These are phyloP conservation scores for Avena insularis DNA, from an alignment of 176 grass and related monocot genomes.

Conservation along the genomic window DNA sequence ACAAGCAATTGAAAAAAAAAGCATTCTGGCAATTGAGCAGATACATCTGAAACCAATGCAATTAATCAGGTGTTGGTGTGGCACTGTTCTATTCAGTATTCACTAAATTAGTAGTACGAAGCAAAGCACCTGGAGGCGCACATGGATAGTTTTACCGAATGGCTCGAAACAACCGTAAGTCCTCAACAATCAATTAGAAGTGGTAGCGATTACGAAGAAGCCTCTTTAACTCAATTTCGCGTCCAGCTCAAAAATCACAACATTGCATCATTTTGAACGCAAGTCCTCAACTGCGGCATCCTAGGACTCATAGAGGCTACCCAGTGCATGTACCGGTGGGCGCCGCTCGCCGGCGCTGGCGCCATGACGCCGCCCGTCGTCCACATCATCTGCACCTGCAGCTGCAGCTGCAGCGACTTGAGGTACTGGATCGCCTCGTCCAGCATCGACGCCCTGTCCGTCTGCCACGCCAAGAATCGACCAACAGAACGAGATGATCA, in stretches of 20 bases:
- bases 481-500: not conserved
- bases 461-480: slow-evolving; percentile 39
- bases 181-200: no score
- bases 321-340: slow-evolving; percentile 72
- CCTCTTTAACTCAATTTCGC: no score
- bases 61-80: not conserved
- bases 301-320: slow-evolving; percentile 43
- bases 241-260: no score
- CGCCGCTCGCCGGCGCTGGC: slow-evolving; percentile 32
- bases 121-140: no score
- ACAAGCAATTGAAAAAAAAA: no score
- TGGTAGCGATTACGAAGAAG: no score
- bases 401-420: slow-evolving; percentile 83
- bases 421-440: slow-evolving; percentile 95
- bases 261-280: not conserved
- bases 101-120: not conserved
- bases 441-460: slow-evolving; percentile 88
- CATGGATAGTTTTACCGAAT: no score
- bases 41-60: not conserved
- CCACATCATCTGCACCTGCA: slow-evolving; percentile 94
- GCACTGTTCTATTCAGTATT: not conserved
- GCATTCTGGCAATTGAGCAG: no score
- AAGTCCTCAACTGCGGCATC: slow-evolving; percentile 48
- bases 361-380: slow-evolving; percentile 55
- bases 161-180: no score